Base-by-base conservation (phyloP, 768 basidiomycete genomes). In the Filobasidium wieringae region DNA sequence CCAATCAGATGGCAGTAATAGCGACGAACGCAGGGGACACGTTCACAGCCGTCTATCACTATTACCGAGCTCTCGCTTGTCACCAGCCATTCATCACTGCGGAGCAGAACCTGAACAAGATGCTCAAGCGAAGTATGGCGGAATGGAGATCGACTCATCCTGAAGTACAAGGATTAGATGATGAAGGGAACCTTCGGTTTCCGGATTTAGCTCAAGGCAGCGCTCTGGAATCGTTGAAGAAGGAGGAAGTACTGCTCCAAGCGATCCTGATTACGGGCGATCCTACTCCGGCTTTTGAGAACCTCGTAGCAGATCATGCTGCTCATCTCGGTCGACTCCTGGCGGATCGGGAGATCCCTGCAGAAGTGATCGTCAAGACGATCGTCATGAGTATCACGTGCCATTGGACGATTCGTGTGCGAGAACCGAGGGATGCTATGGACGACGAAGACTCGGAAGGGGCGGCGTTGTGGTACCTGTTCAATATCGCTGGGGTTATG, bases 1-100 rank as follows among this genome's bases (percentile, higher is more conserved):
- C 86, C 19, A 93, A 97, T 71, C 95, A 97, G 72, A 82, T 97
- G 19, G 95, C 93, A 4, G 92, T 96, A 59, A 80, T 96, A 31
- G 81, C 89, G 2, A 83, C 85, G 4, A 92, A 95, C 72, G 79
- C 85, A 64, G 79, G 80, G 61, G 89, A 97, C 73, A 77, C 80
- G n/a, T 90, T 93, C 66, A 75, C 77, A 31, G 84, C 87, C 30
- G 76, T 88, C 8, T 80, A 86, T 52, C 85, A 90, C 73, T 93
- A 96, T 72, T 91, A 91, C 69, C 84, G 90, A 30, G 87, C 93
- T 1, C 78, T 97, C 12, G 92, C 89, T 66, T 87, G 90, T 33
- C 80, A 80, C 36, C 80, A 82, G 58, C 86, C 90, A 0, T 99
- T 91, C 74, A 84, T 87, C 52, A 86, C 88, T 0, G 89, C 90